Percentiles rank a stretch among this genome's conserved stretches.
phyloP scores from a whole-genome alignment of 148 eudicot species.

The Amaranthus cruentus region DNA sequence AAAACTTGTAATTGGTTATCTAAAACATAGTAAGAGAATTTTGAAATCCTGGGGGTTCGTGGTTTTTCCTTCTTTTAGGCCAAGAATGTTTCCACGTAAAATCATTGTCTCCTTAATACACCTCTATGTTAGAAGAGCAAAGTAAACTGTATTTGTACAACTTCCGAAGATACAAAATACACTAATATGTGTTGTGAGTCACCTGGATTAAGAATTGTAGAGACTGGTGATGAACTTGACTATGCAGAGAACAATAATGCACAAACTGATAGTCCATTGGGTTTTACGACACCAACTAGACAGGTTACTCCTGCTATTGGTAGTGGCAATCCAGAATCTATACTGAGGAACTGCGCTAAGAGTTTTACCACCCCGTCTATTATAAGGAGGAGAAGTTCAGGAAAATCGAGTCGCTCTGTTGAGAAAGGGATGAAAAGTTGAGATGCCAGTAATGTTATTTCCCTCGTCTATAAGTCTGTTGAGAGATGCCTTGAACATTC shows the following conservation, averaged over 20 bases:
- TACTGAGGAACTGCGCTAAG: conserved; percentile 68
- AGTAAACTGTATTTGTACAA: conserved; percentile 22
- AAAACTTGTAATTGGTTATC: too few species aligned
- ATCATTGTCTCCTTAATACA: too few species aligned
- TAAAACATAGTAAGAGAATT: too few species aligned
- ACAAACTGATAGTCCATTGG: conserved; percentile 17
- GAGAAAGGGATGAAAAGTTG: conserved; percentile 10
- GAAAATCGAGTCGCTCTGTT: conserved; percentile 14
- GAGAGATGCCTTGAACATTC: conserved; percentile 59
- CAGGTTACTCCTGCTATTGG: conserved; percentile 29
- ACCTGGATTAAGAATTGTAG: conserved; percentile 25
- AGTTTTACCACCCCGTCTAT: conserved; percentile 70
- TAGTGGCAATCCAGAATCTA: conserved; percentile 52
- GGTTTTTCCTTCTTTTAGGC: too few species aligned
- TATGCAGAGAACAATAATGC: conserved; percentile 16
- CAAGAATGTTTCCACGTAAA: too few species aligned
- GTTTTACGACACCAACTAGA: conserved; percentile 36
- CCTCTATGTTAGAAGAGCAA: too few species aligned
- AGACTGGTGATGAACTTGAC: conserved; percentile 10
- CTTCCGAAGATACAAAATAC: conserved; percentile 20
- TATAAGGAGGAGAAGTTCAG: conserved; percentile 48
- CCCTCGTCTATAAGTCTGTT: conserved; percentile 27
- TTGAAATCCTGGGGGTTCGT: too few species aligned
- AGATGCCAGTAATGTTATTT: conserved; percentile 14
- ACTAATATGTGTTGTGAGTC: conserved; percentile 36